Percentiles rank a stretch among this genome's conserved stretches.
phyloP scores from a whole-genome alignment of 1,284 basidiomycete genomes.

The Cryptococcus deneoformans region DNA sequence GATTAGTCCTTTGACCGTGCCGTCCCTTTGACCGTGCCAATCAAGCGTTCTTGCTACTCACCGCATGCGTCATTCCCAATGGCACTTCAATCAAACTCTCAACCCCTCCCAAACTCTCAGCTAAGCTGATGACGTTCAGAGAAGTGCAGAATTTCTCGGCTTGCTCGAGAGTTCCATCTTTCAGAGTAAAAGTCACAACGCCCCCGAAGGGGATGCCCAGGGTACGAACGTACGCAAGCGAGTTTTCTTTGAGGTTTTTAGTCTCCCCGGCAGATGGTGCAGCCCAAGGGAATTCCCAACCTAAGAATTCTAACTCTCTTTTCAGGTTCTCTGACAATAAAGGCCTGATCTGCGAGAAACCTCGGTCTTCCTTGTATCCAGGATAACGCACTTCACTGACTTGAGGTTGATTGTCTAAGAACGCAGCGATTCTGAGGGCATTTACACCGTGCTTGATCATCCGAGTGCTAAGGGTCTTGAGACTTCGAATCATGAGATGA shows the following conservation, averaged over 20 bases:
- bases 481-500: conserved; percentile 87
- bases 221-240: conserved; percentile 19
- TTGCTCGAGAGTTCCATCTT: conserved; percentile 51
- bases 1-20: background rate
- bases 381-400: conserved; percentile 85
- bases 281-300: conserved; percentile 37
- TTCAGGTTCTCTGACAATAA: conserved; percentile 64
- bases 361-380: conserved; percentile 63
- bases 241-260: conserved; percentile 9
- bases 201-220: conserved; percentile 71
- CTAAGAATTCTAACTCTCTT: conserved; percentile 60
- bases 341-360: conserved; percentile 61
- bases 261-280: conserved; percentile 21
- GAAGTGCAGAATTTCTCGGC: conserved; percentile 62
- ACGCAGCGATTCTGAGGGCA: conserved; percentile 71
- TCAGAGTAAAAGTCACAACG: conserved; percentile 57
- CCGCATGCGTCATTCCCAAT: conserved; percentile 66
- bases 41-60: conserved; percentile 8
- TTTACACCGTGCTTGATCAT: conserved; percentile 85
- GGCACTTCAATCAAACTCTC: conserved; percentile 86
- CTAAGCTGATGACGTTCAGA: conserved; percentile 73
- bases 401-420: conserved; percentile 55
- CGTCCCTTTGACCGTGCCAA: too few relatives aligned
- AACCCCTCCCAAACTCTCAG: conserved; percentile 87
- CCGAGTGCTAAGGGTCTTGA: conserved; percentile 84